Evolutionary conservation across 768 basidiomycete species (phyloP), one percentile per base, ranked within the genome.

Genomic region (Lentinula guzmanii): DNA sequence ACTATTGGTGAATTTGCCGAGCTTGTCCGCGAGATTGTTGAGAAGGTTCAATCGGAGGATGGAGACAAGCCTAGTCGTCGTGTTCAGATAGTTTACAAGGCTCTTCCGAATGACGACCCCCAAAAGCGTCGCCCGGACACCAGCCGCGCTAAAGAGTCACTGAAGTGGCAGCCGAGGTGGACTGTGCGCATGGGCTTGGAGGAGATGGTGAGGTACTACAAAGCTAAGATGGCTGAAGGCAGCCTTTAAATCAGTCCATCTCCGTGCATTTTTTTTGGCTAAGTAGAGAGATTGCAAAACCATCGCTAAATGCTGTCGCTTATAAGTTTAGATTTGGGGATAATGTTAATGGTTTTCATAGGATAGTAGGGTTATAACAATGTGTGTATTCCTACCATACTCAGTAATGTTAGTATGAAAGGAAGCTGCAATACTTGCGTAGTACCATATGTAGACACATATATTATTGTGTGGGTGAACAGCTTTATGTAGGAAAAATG

Each of bases 141-240:
- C 21, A 86, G 91, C 15, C 81, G 94, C 52, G 97, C 97, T 58
- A 93, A 92, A 75, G 81, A 90, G 68, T 71, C 79, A 33, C 82
- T 99, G 46, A 77, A 81, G 15, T 99, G 97, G 97, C 86, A 96
- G 72, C 94, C 96, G 11, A 81, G 86, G 68, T 99, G 95, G 93
- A 89, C 87, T 34, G 91, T 97, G 53, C 83, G 85, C 65, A 94
- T 93, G 87, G 95, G 95, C 31, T 73, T 98, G 54, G 93, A 94
- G 76, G 95, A 96, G 78, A 96, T 95, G 90, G 89, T 93, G 39
- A 77, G 90, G 62, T 96, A 94, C 74, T 96, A 94, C 79, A 93
- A 92, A 74, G 85, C 88, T 18, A 93, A 89, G 75, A 89, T 94
- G 83, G 84, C 82, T 2, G 92, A 94, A 72, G 92, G 92, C 31